A percentile compares a stretch with the other conserved stretches of the same genome.
phyloP scores from a whole-genome alignment of 164 flowering plant species.

The Euptelea pleiosperma region DNA sequence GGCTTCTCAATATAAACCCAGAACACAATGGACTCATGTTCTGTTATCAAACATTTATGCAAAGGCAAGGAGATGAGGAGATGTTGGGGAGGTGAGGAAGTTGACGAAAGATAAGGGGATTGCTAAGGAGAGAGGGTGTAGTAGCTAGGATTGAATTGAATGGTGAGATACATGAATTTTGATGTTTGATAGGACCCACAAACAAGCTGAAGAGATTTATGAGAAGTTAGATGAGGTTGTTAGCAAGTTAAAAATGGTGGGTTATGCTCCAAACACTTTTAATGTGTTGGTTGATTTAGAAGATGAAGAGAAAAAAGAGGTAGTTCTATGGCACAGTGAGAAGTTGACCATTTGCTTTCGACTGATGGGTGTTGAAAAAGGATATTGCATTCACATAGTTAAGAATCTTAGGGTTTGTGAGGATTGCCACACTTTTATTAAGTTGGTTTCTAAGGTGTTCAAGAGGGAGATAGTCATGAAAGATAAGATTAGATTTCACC shows the following conservation, averaged over 20 bases:
- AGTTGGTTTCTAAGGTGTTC: slow-evolving; percentile 57
- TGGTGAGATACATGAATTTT: slow-evolving; percentile 50
- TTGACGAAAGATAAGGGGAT: slow-evolving; percentile 57
- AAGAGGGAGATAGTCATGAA: slow-evolving; percentile 54
- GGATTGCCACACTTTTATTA: slow-evolving; percentile 76
- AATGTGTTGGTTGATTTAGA: slow-evolving; percentile 57
- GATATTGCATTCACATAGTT: slow-evolving; percentile 46
- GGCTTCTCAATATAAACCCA: slow-evolving; percentile 57
- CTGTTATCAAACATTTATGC: slow-evolving; percentile 74
- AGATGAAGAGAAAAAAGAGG: slow-evolving; percentile 67
- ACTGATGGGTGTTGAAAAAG: slow-evolving; percentile 30
- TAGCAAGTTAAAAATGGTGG: slow-evolving; percentile 39
- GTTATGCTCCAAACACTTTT: slow-evolving; percentile 50
- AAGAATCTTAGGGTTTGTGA: slow-evolving; percentile 80
- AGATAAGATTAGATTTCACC: slow-evolving; percentile 81
- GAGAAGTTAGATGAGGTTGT: slow-evolving; percentile 51
- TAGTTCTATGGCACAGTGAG: slow-evolving; percentile 70
- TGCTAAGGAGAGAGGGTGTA: slow-evolving; percentile 56
- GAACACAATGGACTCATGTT: slow-evolving; percentile 72
- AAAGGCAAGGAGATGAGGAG: slow-evolving; percentile 52
- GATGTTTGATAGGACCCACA: slow-evolving; percentile 54
- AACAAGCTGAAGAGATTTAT: slow-evolving; percentile 47
- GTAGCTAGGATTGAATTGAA: slow-evolving; percentile 65
- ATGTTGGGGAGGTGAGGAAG: slow-evolving; percentile 50
- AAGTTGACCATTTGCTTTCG: slow-evolving; percentile 75